phyloP scores from a whole-genome alignment of 768 basidiomycete species.

The Butyriboletus loyo region DNA sequence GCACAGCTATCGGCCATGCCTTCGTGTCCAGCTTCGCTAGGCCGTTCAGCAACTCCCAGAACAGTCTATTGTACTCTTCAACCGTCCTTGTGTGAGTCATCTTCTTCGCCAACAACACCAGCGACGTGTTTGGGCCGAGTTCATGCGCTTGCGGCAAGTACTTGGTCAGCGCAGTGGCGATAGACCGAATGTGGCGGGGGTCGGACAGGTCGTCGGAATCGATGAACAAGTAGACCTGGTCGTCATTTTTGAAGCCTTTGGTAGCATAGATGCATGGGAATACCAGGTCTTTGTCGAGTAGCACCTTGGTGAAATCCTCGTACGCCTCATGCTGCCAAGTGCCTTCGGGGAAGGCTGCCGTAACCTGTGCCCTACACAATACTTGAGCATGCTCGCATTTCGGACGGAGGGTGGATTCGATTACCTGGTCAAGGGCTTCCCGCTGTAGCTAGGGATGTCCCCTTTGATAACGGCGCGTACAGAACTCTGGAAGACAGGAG shows the following conservation, averaged over 20 bases:
- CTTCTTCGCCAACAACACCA: conserved; percentile 19
- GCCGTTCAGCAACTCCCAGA: conserved; percentile 22
- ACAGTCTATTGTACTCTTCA: conserved; percentile 18
- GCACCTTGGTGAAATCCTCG: conserved; percentile 18
- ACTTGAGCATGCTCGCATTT: neutral
- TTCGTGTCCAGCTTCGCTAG: conserved; percentile 15
- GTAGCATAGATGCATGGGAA: conserved; percentile 23
- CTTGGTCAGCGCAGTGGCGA: conserved; percentile 11
- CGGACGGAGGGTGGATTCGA: too few species aligned
- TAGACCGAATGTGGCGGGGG: conserved; percentile 17
- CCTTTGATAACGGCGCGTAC: neutral
- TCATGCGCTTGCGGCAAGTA: conserved; percentile 16
- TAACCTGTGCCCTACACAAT: conserved; percentile 13
- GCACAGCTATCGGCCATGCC: conserved; percentile 13
- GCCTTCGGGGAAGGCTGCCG: conserved; percentile 7
- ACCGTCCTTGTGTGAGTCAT: conserved; percentile 4
- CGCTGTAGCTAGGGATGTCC: neutral
- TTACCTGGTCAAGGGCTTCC: conserved; percentile 19
- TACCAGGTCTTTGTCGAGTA: conserved; percentile 20
- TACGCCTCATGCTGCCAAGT: conserved; percentile 19
- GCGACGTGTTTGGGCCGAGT: conserved; percentile 21
- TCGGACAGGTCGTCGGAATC: conserved; percentile 23
- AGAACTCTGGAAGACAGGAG: neutral
- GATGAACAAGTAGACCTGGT: conserved; percentile 20
- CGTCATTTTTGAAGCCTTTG: conserved; percentile 23